phyloP scores from a whole-genome alignment of 2,329 filamentous ascomycete species.

The Cryphonectria japonica region DNA sequence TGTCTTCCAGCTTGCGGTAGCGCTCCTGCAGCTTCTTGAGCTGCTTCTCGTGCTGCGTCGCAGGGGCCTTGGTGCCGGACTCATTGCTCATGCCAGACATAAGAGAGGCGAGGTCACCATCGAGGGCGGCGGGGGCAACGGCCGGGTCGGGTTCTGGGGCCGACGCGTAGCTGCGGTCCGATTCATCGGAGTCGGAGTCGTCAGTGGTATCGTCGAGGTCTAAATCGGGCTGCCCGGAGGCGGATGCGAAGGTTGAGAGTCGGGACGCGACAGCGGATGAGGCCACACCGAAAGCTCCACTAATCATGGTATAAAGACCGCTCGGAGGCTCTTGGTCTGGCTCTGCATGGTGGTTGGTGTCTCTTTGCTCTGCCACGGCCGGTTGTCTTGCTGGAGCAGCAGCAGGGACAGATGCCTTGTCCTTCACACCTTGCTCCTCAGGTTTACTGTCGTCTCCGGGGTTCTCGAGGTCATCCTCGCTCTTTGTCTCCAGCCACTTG shows the following conservation, averaged over 20 bases:
- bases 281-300: slow-evolving; percentile 55
- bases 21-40: slow-evolving; percentile 65
- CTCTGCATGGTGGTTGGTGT: not conserved
- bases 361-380: slow-evolving; percentile 24
- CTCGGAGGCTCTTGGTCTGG: slow-evolving; percentile 39
- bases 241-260: slow-evolving; percentile 40
- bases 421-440: slow-evolving; percentile 35
- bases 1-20: slow-evolving; percentile 65
- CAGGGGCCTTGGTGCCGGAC: slow-evolving; percentile 38
- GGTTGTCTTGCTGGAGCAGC: not conserved
- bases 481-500: slow-evolving; percentile 65
- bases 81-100: slow-evolving; percentile 46
- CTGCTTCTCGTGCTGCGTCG: slow-evolving; percentile 61
- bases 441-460: slow-evolving; percentile 31
- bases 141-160: slow-evolving; percentile 46
- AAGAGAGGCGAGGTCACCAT: slow-evolving; percentile 29
- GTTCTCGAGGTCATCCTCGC: slow-evolving; percentile 40
- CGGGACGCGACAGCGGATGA: slow-evolving; percentile 49
- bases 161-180: slow-evolving; percentile 53
- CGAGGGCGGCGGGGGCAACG: slow-evolving; percentile 34
- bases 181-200: slow-evolving; percentile 42
- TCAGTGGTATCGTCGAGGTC: slow-evolving; percentile 38
- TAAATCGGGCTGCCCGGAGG: slow-evolving; percentile 36
- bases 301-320: slow-evolving; percentile 61
- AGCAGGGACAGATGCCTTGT: slow-evolving; percentile 37